Evolutionary conservation across 78 protist genomes (phyloP).

Genomic region (Dictyostelium purpureum): DNA sequence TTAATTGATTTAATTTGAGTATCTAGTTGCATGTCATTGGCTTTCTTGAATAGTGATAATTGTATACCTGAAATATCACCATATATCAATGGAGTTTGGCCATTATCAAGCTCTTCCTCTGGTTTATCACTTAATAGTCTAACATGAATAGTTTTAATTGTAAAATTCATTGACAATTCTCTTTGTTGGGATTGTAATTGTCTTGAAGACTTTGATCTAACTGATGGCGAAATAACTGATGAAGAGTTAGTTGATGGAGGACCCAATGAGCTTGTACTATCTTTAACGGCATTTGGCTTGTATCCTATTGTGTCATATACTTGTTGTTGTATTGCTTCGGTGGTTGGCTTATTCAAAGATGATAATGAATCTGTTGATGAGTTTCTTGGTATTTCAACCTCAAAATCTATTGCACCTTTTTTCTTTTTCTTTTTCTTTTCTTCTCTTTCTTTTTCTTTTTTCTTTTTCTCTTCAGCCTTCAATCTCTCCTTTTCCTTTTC

Average conservation of each 20-base stretch:
- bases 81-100: slow-evolving; percentile 49
- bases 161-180: slow-evolving; percentile 23
- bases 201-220: not conserved
- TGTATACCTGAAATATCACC: slow-evolving; percentile 44
- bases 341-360: not conserved
- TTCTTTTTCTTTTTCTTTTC: not conserved
- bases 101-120: slow-evolving; percentile 9
- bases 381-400: not conserved
- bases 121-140: slow-evolving; percentile 12
- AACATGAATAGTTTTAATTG: slow-evolving; percentile 54
- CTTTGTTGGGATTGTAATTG: not conserved
- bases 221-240: not conserved
- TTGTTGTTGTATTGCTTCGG: slow-evolving; percentile 13
- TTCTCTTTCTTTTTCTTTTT: not conserved
- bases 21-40: not conserved
- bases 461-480: slow-evolving; percentile 7
- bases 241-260: not conserved
- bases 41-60: slow-evolving; percentile 1
- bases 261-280: not conserved
- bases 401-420: not conserved
- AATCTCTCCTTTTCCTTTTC: slow-evolving; percentile 32
- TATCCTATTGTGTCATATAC: slow-evolving; percentile 44
- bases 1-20: slow-evolving; percentile 14
- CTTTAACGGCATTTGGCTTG: not conserved
- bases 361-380: not conserved